phyloP scores from a whole-genome alignment of 23 red algal species.

The Gracilariopsis chorda region DNA sequence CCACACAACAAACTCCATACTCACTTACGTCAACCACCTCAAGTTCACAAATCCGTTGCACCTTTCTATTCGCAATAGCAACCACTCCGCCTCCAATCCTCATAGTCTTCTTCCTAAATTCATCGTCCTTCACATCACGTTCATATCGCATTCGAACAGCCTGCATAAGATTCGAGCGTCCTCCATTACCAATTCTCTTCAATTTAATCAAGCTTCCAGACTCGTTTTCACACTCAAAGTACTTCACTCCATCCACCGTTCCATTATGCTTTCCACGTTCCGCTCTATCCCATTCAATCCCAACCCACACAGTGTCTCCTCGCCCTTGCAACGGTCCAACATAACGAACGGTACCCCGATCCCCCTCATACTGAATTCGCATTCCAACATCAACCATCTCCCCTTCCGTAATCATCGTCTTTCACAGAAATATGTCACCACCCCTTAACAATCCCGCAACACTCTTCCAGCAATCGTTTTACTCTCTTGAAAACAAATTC shows the following conservation, averaged over 20 bases:
- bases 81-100: constrained; percentile 28
- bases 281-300: constrained; percentile 65
- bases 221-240: constrained; percentile 15
- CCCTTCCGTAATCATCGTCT: too few species aligned
- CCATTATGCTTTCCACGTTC: constrained; percentile 66
- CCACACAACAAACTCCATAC: neutral
- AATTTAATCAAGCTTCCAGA: constrained; percentile 24
- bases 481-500: too few species aligned
- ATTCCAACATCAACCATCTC: neutral
- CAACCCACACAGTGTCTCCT: constrained; percentile 40
- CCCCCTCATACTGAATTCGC: neutral
- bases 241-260: constrained; percentile 17
- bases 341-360: constrained; percentile 29
- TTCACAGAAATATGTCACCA: too few species aligned
- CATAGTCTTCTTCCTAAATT: neutral
- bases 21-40: constrained; percentile 24
- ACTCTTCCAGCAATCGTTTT: too few species aligned
- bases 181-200: constrained; percentile 20
- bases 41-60: neutral
- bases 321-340: constrained; percentile 12
- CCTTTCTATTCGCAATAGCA: neutral
- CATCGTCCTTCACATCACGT: neutral
- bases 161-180: neutral
- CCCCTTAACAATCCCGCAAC: too few species aligned
- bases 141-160: constrained; percentile 29